These are phyloP conservation scores for Xerophyta viscosa DNA, from an alignment of 106 monocot genomes.

Conservation along the genomic window DNA sequence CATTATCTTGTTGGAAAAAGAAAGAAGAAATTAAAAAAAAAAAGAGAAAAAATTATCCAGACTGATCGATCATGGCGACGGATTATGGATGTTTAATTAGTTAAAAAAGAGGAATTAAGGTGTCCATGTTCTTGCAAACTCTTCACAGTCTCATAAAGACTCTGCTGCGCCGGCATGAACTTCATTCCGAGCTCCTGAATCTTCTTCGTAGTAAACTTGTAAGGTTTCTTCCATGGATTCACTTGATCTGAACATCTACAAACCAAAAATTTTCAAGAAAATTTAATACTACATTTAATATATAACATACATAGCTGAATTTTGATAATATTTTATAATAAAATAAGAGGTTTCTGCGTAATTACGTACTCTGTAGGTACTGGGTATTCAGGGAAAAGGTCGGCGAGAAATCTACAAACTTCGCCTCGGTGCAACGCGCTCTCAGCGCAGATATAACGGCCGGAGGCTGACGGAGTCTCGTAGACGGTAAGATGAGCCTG, in stretches of 20 bases:
- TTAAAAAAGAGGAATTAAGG: too few relatives aligned
- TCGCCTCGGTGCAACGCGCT: slow-evolving; percentile 40
- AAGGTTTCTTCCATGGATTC: slow-evolving; percentile 28
- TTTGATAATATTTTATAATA: too few relatives aligned
- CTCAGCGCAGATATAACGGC: slow-evolving; percentile 30
- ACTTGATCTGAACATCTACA: slow-evolving; percentile 41
- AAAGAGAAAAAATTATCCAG: too few relatives aligned
- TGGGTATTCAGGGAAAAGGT: slow-evolving; percentile 52
- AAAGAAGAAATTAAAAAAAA: too few relatives aligned
- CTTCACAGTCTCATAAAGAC: slow-evolving; percentile 46
- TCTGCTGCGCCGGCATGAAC: slow-evolving; percentile 30
- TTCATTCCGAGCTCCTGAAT: slow-evolving; percentile 32
- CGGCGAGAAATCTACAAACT: slow-evolving; percentile 25
- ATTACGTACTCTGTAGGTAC: slow-evolving; percentile 25
- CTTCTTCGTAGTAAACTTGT: slow-evolving; percentile 37
- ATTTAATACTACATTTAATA: too few relatives aligned
- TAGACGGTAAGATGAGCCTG: slow-evolving; percentile 35
- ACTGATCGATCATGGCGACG: too few relatives aligned
- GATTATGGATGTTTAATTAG: too few relatives aligned
- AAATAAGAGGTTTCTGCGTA: too few relatives aligned
- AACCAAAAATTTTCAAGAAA: too few relatives aligned
- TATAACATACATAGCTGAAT: too few relatives aligned
- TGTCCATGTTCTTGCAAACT: slow-evolving; percentile 47
- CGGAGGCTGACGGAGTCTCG: slow-evolving; percentile 30
- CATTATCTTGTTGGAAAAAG: too few relatives aligned